Evolutionary conservation across 768 basidiomycete genomes (phyloP).

Genomic region (Rhodotorula taiwanensis): DNA sequence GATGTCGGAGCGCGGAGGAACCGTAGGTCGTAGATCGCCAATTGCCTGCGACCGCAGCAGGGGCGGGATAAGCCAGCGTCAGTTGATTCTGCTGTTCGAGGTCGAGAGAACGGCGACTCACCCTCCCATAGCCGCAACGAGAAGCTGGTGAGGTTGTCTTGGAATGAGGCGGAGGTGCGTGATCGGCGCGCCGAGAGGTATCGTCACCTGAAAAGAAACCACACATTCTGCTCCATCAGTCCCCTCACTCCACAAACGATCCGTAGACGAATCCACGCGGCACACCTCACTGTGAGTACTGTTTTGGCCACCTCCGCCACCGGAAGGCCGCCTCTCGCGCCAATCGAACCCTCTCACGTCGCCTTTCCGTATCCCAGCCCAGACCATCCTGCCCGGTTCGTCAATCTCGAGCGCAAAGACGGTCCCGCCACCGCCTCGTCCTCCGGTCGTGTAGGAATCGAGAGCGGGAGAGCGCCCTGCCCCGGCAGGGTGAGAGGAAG

Average conservation of each 20-base stretch:
- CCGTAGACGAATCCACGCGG: too few relatives aligned
- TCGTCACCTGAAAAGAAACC: constrained; percentile 1
- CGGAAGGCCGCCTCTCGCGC: neutral
- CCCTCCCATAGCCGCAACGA: constrained; percentile 25
- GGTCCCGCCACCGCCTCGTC: constrained; percentile 24
- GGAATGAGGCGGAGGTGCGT: constrained; percentile 18
- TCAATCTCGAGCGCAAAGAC: constrained; percentile 30
- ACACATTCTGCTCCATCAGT: neutral
- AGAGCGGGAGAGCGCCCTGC: too few relatives aligned
- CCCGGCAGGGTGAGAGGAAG: too few relatives aligned
- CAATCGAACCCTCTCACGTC: constrained; percentile 14
- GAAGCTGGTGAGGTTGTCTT: constrained; percentile 10
- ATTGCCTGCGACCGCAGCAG: too few relatives aligned
- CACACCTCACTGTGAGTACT: constrained; percentile 10
- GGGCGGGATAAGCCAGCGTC: too few relatives aligned
- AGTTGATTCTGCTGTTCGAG: too few relatives aligned
- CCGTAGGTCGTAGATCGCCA: constrained; percentile 27
- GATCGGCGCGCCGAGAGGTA: constrained; percentile 11
- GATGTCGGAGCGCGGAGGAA: neutral
- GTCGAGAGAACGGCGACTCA: neutral
- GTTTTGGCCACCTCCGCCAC: neutral
- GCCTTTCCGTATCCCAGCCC: constrained; percentile 22
- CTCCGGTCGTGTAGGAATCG: constrained; percentile 23
- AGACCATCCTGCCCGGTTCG: constrained; percentile 16
- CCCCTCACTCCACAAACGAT: neutral